Evolutionary conservation across 345 rosid genomes (phyloP).

Genomic region (Ceriops tagal): DNA sequence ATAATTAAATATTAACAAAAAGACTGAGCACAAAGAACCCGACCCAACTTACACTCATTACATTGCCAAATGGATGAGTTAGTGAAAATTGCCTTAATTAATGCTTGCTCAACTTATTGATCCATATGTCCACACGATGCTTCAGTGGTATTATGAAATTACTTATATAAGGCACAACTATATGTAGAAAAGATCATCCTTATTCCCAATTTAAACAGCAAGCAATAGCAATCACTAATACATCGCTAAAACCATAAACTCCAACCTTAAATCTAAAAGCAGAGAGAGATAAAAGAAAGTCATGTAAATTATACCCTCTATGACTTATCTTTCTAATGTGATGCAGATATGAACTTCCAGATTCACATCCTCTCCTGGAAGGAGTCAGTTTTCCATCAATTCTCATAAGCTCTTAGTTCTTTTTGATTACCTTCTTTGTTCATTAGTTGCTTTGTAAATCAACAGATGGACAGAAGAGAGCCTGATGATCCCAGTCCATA

Average conservation of each 20-base stretch:
- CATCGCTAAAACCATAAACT: not conserved
- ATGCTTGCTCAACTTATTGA: not conserved
- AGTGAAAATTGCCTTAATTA: not conserved
- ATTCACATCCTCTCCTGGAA: conserved; percentile 74
- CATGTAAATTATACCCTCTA: conserved; percentile 3
- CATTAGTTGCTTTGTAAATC: conserved; percentile 9
- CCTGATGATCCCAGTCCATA: conserved; percentile 81
- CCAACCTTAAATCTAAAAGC: not conserved
- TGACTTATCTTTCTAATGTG: conserved; percentile 21
- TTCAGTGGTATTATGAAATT: not conserved
- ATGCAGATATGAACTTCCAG: conserved; percentile 87
- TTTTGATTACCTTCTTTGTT: not conserved
- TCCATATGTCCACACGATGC: not conserved
- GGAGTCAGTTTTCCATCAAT: conserved; percentile 43
- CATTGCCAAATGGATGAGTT: too few relatives aligned
- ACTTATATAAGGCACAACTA: not conserved
- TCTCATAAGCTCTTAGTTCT: not conserved
- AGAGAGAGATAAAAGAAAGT: not conserved
- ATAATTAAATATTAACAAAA: not conserved
- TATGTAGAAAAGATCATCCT: too few relatives aligned
- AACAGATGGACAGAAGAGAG: conserved; percentile 77
- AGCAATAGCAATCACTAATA: too few relatives aligned
- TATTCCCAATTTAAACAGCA: too few relatives aligned
- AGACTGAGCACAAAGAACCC: not conserved
- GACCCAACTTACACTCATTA: too few relatives aligned